phyloP scores from a whole-genome alignment of 768 basidiomycete species.

The Leccinum pellstonianum region DNA sequence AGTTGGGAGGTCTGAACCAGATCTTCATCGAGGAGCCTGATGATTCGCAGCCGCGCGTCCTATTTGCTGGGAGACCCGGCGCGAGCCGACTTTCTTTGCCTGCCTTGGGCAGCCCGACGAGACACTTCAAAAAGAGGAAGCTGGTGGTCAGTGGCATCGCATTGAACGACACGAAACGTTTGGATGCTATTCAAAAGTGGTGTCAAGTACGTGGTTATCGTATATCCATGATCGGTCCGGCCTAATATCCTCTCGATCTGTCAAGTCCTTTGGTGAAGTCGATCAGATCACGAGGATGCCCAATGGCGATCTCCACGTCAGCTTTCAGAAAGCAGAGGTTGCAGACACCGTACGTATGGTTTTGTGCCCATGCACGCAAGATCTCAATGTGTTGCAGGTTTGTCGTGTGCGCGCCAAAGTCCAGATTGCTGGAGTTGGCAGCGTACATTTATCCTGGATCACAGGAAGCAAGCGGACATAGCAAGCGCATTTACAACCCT shows the following conservation, averaged over 20 bases:
- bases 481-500: neutral
- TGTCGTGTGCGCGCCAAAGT: slow-evolving; percentile 78
- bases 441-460: slow-evolving; percentile 75
- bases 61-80: slow-evolving; percentile 26
- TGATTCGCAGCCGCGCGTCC: slow-evolving; percentile 29
- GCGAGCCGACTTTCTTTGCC: slow-evolving; percentile 32
- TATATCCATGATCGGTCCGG: neutral
- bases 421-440: slow-evolving; percentile 70
- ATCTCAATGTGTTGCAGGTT: slow-evolving; percentile 45
- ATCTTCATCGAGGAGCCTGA: slow-evolving; percentile 29
- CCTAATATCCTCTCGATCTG: slow-evolving; percentile 10
- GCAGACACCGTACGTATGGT: slow-evolving; percentile 66
- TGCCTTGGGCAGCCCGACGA: slow-evolving; percentile 36
- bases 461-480: slow-evolving; percentile 48
- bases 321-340: slow-evolving; percentile 72
- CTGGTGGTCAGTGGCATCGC: slow-evolving; percentile 71
- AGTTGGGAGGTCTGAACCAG: slow-evolving; percentile 15
- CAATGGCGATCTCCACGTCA: slow-evolving; percentile 76
- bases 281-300: slow-evolving; percentile 70
- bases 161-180: slow-evolving; percentile 55
- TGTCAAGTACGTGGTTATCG: slow-evolving; percentile 57
- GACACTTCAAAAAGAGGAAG: slow-evolving; percentile 54
- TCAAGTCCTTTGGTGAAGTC: slow-evolving; percentile 72
- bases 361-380: neutral
- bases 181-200: slow-evolving; percentile 71